Evolutionary conservation across 208 protist genomes (phyloP).

Genomic region (Tetramitus jugosus): DNA sequence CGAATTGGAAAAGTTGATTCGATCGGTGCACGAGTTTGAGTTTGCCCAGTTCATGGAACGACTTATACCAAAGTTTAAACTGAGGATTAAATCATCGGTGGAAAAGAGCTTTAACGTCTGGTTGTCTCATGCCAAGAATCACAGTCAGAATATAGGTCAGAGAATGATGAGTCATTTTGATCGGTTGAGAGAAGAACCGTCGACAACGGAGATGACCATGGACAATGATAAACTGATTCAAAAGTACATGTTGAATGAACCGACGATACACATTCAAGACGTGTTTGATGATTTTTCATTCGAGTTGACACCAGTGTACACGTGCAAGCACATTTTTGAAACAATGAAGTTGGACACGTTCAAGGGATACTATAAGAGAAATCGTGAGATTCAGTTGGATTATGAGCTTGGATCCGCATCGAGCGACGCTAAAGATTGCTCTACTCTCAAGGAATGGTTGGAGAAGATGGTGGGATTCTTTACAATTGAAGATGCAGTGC

Average conservation of each 20-base stretch:
- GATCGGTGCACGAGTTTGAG: neutral
- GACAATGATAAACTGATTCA: no score
- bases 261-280: neutral
- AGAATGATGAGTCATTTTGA: neutral
- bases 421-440: neutral
- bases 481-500: neutral
- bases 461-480: neutral
- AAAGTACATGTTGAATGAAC: no score
- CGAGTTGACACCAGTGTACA: neutral
- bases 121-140: neutral
- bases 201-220: no score
- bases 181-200: no score
- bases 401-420: neutral
- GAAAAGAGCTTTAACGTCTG: slow-evolving; percentile 1
- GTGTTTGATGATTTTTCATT: neutral
- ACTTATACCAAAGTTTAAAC: neutral
- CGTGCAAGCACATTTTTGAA: slow-evolving; percentile 9
- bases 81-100: neutral
- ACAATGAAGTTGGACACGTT: neutral
- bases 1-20: neutral
- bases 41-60: neutral
- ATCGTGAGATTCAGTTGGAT: neutral
- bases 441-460: neutral
- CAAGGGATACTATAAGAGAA: neutral
- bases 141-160: neutral